Evolutionary conservation across 2,329 filamentous ascomycete species (phyloP), one percentile per base, ranked within the genome.

Genomic region (Macrophomina phaseolina): DNA sequence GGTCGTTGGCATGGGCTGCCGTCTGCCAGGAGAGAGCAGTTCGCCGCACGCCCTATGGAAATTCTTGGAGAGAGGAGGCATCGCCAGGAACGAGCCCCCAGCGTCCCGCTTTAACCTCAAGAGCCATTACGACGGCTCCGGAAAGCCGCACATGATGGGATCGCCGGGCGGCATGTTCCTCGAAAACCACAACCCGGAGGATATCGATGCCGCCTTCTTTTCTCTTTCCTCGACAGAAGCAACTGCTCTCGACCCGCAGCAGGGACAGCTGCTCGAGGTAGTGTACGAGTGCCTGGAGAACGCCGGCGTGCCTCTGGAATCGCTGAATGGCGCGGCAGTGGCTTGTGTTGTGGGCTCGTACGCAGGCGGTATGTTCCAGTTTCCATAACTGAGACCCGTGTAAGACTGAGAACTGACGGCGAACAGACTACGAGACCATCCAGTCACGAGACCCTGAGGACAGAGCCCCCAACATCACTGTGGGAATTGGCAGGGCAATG

Each of bases 251-350:
- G 73, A 76, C 46, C 73, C 73, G 2, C 69, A 74, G 14, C 70
- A 73, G 12, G 71, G 74, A 14, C 68, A 73, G 16, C 64, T 73
- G 4, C 67, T 76, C 3, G 74, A 76, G 65, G 72, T 72, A 12
- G 71, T 73, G 0, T 78, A 77, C 32, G 75, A 81, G 68, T 77
- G 79, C 0, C 69, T 87, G 0, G 80, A 82, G 58, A 76, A 75
- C 67, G 71, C 69, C 8, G 76, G 75, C 3, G 60, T 74, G 1
- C 62, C 70, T 1, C 68, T 73, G 40, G 70, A 75, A 36, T 32
- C 42, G 12, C 8, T 71, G 12, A 11, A 52, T 4, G 66, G 69
- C 4, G 30, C 46, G 5, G 14, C 9, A 3, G 34, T 64, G 40
- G 64, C 65, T 14, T 67, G 64, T 34, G 64, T 73, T 28, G 68